phyloP scores from a whole-genome alignment of 2,329 filamentous ascomycete species.

The Alternaria infectoria region DNA sequence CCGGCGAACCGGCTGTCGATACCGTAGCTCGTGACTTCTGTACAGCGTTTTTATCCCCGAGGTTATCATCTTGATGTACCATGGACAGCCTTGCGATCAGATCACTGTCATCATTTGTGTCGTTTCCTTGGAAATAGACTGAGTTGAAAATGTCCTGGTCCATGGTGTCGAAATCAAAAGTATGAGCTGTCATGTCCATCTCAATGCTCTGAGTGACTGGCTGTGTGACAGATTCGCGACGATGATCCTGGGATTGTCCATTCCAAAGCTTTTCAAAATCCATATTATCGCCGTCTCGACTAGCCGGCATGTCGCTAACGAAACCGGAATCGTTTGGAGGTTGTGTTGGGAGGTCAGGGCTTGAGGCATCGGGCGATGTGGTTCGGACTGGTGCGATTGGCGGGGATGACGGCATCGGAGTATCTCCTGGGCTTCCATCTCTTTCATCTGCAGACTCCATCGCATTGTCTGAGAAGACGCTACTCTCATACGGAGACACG shows the following conservation, averaged over 20 bases:
- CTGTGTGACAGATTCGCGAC: conserved; percentile 19
- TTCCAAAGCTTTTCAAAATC: conserved; percentile 38
- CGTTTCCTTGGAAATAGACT: conserved; percentile 7
- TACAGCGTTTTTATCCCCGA: not conserved
- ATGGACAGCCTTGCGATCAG: not conserved
- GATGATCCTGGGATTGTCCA: conserved; percentile 23
- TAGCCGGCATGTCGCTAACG: conserved; percentile 78
- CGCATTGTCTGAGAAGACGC: conserved; percentile 50
- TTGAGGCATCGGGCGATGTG: conserved; percentile 73
- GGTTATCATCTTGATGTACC: conserved; percentile 1
- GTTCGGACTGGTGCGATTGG: conserved; percentile 70
- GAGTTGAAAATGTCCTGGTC: conserved; percentile 13
- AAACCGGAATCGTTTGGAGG: conserved; percentile 76
- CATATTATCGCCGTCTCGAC: conserved; percentile 68
- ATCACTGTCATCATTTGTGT: conserved; percentile 2
- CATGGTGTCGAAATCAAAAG: conserved; percentile 10
- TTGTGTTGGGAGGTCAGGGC: conserved; percentile 70
- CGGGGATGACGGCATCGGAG: conserved; percentile 88
- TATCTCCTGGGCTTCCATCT: conserved; percentile 58
- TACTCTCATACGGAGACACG: conserved; percentile 42
- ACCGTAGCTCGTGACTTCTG: conserved; percentile 6
- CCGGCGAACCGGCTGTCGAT: conserved; percentile 27
- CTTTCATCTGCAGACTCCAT: conserved; percentile 56
- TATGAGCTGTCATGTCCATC: conserved; percentile 15
- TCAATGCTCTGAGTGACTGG: conserved; percentile 32